Base-by-base conservation (phyloP, 139 green algal species). In the Mychonastes homosphaera region DNA sequence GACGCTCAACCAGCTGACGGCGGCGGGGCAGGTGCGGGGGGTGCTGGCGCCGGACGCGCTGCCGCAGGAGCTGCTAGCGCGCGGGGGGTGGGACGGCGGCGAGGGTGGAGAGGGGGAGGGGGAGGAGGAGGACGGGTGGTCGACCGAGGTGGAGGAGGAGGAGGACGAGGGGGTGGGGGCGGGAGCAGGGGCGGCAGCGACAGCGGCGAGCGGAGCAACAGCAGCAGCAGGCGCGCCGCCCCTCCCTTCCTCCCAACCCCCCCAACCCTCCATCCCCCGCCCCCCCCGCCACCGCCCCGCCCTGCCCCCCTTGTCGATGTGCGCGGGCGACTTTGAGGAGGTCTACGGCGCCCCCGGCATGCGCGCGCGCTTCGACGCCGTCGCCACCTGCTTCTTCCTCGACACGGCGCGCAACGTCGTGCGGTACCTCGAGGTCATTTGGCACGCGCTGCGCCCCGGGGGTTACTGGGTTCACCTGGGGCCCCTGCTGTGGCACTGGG, bases 391-490 rank as follows among this genome's bases (percentile, higher is more conserved):
- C 71, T 99, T 98, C 73, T 99, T 99, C 82, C 78, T 99, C 7
- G 92, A 99, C 79, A 99, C 92, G 0, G 90, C 91, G 0, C 91
- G 96, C 79, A 98, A 99, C 67, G 71, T 98, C n/a, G 60, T 97
- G 16, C 67, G 90, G 39, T 98, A 98, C 72, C 59, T 99, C 41
- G 81, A 96, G 60, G 66, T 84, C 43, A 55, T 49, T 2, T 28
- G 21, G 29, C 52, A 56, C 3, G 65, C 63, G 49, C 46, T 73
- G 50, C 56, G 72, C 60, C 63, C 67, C 2, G 88, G 88, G 3
- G 88, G 88, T 29, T 63, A 56, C 18, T 95, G 87, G 87, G 72
- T 98, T 21, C 91, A 98, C 67, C 63, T 96, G 15, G 92, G 92
- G 7, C 92, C 92, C 1, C 74, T 99, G 65, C 79, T 96, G 43